Evolutionary conservation across 768 basidiomycete species (phyloP), one percentile per base, ranked within the genome.

Genomic region (Trametes punicea): DNA sequence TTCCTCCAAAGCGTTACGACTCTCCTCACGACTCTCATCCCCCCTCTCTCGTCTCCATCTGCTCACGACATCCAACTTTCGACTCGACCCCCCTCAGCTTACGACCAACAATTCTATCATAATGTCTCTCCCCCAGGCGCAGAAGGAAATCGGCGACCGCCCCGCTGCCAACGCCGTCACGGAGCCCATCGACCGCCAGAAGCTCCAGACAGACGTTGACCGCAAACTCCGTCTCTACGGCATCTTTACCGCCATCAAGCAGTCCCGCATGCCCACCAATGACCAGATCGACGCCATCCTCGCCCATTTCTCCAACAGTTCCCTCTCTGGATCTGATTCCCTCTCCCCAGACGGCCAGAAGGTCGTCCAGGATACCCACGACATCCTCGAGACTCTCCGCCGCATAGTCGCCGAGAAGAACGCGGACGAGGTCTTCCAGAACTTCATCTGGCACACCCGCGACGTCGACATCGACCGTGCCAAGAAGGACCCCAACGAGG

Each of bases 351-450:
- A 90, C 10, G 93, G 94, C 60, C 79, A 74, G 59, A 83, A 81
- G 62, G 82, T 98, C 62, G 74, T 94, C 39, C 74, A 82, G 45
- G 93, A 96, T 66, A 71, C 79, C 23, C 79, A 82, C 41, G 83
- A 91, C 44, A 88, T 97, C 67, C 76, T 96, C 64, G 80, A 83
- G 61, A 93, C 92, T 3, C 75, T 80, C 0, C 80, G 85, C 16
- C 62, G 78, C 31, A 83, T 93, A 57, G 82, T 94, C 13, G 67
- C 75, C 41, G 81, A 88, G 65, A 97, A 95, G 81, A 97, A 97
- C 64, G 73, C 76, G n/a, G 94, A 95, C 63, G 93, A 98, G 73
- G 78, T 98, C 36, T 78, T 97, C 70, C 96, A 98, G 71, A 87
- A 90, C 64, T 95, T 96, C 62, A 71, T 95, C 36, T 94, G 87